phyloP scores from a whole-genome alignment of 345 rosid species.

The Arabidopsis arenosa region DNA sequence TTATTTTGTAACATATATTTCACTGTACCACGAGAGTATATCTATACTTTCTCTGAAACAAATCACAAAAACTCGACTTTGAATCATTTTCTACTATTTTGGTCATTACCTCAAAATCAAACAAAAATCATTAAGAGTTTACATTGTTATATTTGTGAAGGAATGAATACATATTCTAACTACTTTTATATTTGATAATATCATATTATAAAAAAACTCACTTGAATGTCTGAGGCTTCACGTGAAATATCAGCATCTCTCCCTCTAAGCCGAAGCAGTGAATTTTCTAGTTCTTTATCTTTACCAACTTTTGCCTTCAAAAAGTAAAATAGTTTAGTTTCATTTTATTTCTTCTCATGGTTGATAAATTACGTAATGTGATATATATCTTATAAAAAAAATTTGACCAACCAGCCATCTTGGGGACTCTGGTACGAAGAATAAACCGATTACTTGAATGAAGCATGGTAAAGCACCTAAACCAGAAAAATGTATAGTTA shows the following conservation, averaged over 20 bases:
- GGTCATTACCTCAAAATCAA: slow-evolving; percentile 45
- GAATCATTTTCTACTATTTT: slow-evolving; percentile 39
- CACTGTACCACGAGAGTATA: slow-evolving; percentile 46
- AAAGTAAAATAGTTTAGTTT: background rate
- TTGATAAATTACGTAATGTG: background rate
- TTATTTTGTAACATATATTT: slow-evolving; percentile 9
- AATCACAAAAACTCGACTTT: slow-evolving; percentile 37
- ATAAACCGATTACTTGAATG: slow-evolving; percentile 50
- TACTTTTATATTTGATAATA: background rate
- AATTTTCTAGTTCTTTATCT: slow-evolving; percentile 54
- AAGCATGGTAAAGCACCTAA: slow-evolving; percentile 51
- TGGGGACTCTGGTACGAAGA: slow-evolving; percentile 66
- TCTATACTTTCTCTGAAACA: slow-evolving; percentile 56
- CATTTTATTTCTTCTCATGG: background rate
- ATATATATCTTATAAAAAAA: background rate
- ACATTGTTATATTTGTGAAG: background rate
- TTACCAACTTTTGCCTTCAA: slow-evolving; percentile 56
- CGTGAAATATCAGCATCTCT: slow-evolving; percentile 54
- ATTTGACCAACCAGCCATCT: slow-evolving; percentile 58
- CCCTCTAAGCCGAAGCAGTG: slow-evolving; percentile 60
- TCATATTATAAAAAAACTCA: slow-evolving; percentile 30
- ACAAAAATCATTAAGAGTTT: slow-evolving; percentile 6
- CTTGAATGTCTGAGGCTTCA: slow-evolving; percentile 61
- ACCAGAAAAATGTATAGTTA: background rate
- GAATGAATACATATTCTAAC: no score